Evolutionary conservation across 768 basidiomycete species (phyloP), one percentile per base, ranked within the genome.

Genomic region (Mrakia blollopis): DNA sequence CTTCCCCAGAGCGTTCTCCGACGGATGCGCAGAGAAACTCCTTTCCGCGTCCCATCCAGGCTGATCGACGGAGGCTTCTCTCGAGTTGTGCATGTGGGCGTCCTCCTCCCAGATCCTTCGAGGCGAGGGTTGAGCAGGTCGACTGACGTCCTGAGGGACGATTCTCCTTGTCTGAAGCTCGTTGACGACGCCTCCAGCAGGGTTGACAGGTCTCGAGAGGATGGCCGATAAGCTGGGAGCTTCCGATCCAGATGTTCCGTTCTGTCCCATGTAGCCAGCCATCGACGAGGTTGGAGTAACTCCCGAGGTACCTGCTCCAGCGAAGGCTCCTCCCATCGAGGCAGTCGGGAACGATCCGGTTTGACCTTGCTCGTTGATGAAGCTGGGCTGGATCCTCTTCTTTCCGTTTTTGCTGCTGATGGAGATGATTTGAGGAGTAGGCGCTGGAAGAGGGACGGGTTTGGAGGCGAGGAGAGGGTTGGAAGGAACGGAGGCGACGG

Each of bases 321-420:
- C 68, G 41, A 54, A 35, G 25, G 57, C 57, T 57, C 52, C 57
- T 57, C 52, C 50, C 52, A n/a, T 37, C 37, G 18, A 39, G 2
- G 57, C 60, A 18, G 54, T 21, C 35, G 35, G 44, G 41, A 68
- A 63, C 18, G 75, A 72, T 8, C 78, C 79, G 35, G 75, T 47
- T 18, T 74, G 9, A 75, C 74, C 32, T 69, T 79, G 13, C 78
- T 73, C 72, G 23, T 70, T 78, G 54, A 83, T 72, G 78, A 82
- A 80, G 25, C 80, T 72, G 6, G 87, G 87, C 78, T 86, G 87
- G n/a, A 86, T 86, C 70, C 91, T 87, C 82, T 90, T 91, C 85
- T 91, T 91, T 2, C 85, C 87, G 32, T 81, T 81, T 69, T 80
- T 79, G 57, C 81, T 79, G 57, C 81, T 82, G 25, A 82, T 81